Evolutionary conservation across 1,284 basidiomycete genomes (phyloP), one percentile per base, ranked within the genome.

Genomic region (Rhizopogon parksii): DNA sequence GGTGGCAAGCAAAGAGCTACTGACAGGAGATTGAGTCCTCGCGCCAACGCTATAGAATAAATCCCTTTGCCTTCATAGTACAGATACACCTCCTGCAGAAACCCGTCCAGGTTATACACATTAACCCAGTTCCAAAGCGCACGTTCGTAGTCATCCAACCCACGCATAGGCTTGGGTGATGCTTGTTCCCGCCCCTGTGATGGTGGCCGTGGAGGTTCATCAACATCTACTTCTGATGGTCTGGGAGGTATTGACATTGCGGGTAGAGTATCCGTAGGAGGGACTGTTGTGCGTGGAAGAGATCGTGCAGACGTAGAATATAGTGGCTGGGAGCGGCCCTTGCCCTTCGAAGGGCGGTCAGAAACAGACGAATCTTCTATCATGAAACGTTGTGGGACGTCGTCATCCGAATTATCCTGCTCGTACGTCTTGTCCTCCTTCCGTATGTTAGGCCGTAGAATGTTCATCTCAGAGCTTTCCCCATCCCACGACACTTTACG

Each of bases 111-210:
- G 65, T 99, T 95, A 63, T 92, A 91, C 6, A 98, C 91, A 65
- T 99, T 99, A 55, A 96, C 92, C 96, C 96, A 99, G 56, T 91
- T 88, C 96, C 96, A 99, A 39, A 98, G 67, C 0, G 95, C 95
- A 57, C 83, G 83, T 67, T 97, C 92, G 64, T 91, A 86, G 12
- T 83, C 83, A 61, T 91, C 87, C 52, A 95, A 65, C 2, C 90
- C 88, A 43, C 79, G 75, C 76, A 84, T 79, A 50, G 71, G 74
- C 56, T 73, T 79, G 17, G 68, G 62, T 36, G 69, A 75, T 46
- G 70, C 63, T 21, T 61, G 51, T 12, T 49, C 51, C 48, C 52
- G 61, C 40, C 50, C 39, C 51, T 62, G 58, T 43, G 57, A 59
- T 27, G 59, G 53, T 21, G 59, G 55, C 32, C 59, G 59, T 0